phyloP scores from a whole-genome alignment of 371 early-diverging fungal genomes.

The Scutellospora calospora region DNA sequence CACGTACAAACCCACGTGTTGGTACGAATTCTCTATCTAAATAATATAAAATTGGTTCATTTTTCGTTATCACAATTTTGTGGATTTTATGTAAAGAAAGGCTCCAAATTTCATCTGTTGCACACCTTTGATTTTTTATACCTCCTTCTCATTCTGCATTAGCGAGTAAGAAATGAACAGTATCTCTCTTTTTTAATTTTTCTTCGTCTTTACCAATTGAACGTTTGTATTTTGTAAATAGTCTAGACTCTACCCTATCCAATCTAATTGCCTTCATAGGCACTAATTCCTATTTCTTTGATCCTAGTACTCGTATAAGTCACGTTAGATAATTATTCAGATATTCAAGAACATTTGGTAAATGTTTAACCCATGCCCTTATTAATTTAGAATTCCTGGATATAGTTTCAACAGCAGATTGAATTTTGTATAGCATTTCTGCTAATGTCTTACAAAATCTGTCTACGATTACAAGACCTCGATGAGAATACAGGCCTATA shows the following conservation, averaged over 20 bases:
- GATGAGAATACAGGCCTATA: too few species aligned
- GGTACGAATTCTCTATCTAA: too few species aligned
- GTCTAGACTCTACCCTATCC: not conserved
- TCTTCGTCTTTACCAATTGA: slow-evolving; percentile 4
- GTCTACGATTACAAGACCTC: too few species aligned
- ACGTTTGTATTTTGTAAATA: slow-evolving; percentile 6
- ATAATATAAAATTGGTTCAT: too few species aligned
- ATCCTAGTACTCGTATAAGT: not conserved
- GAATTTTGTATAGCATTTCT: too few species aligned
- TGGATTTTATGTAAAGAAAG: slow-evolving; percentile 8
- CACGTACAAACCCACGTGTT: too few species aligned
- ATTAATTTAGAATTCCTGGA: too few species aligned
- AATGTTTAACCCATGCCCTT: too few species aligned
- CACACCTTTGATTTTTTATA: slow-evolving; percentile 22
- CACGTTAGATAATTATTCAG: not conserved
- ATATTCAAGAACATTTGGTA: slow-evolving; percentile 21
- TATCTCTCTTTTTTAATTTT: not conserved
- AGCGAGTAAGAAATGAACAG: slow-evolving; percentile 1
- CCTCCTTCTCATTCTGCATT: too few species aligned
- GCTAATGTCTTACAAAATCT: too few species aligned
- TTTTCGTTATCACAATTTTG: slow-evolving; percentile 10
- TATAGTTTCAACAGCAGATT: too few species aligned
- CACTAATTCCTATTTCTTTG: not conserved
- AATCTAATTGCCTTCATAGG: slow-evolving; percentile 12
- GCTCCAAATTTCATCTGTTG: not conserved